phyloP scores from a whole-genome alignment of 1,284 basidiomycete genomes.

The Ganoderma multipileum region DNA sequence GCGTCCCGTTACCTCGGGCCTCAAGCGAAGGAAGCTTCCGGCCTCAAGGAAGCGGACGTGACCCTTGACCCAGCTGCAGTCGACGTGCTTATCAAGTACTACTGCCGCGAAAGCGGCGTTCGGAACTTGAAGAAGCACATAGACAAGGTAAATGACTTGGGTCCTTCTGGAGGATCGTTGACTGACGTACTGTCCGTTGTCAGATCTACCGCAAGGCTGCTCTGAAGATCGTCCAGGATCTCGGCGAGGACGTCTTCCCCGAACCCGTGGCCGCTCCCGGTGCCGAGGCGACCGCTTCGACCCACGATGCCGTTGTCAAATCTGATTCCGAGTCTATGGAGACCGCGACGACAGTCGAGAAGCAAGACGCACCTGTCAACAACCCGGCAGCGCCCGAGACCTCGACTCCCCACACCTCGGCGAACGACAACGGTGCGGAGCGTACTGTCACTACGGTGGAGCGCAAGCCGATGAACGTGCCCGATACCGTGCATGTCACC shows the following conservation, averaged over 20 bases:
- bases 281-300: slow-evolving; percentile 34
- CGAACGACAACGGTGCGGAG: slow-evolving; percentile 42
- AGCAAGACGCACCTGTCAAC: slow-evolving; percentile 46
- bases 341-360: slow-evolving; percentile 42
- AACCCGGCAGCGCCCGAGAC: slow-evolving; percentile 43
- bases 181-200: slow-evolving; percentile 9
- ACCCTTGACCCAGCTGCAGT: slow-evolving; percentile 80
- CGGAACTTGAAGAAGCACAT: slow-evolving; percentile 95
- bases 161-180: not conserved
- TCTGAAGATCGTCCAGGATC: slow-evolving; percentile 89
- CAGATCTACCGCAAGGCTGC: slow-evolving; percentile 99
- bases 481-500: slow-evolving; percentile 78
- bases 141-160: slow-evolving; percentile 72
- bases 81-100: slow-evolving; percentile 93
- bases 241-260: slow-evolving; percentile 89
- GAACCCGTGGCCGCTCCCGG: slow-evolving; percentile 49
- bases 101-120: slow-evolving; percentile 97
- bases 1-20: slow-evolving; percentile 93
- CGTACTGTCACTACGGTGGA: slow-evolving; percentile 78
- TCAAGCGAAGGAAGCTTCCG: slow-evolving; percentile 92
- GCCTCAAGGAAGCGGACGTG: slow-evolving; percentile 87
- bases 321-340: slow-evolving; percentile 44
- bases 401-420: slow-evolving; percentile 31
- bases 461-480: slow-evolving; percentile 85
- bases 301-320: slow-evolving; percentile 23